phyloP scores from a whole-genome alignment of 2,329 filamentous ascomycete species.

The Lachnellula hyalina region DNA sequence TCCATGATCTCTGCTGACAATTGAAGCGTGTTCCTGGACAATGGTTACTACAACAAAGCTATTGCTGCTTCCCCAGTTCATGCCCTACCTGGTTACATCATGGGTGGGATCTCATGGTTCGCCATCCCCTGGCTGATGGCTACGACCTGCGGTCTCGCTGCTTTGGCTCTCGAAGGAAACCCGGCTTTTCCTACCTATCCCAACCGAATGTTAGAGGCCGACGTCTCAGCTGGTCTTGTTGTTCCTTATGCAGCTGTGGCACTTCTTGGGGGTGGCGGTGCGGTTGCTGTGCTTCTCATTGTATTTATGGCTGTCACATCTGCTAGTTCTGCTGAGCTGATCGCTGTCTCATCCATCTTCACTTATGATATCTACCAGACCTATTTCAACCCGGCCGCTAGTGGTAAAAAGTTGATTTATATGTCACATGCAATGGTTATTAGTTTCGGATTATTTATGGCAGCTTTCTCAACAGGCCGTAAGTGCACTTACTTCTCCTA shows the following conservation, averaged over 20 bases:
- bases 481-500: constrained; percentile 41
- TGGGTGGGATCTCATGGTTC: constrained; percentile 81
- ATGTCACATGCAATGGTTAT: constrained; percentile 72
- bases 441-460: constrained; percentile 72
- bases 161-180: constrained; percentile 71
- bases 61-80: constrained; percentile 83
- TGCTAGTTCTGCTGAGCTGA: constrained; percentile 75
- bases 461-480: constrained; percentile 66
- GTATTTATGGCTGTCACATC: constrained; percentile 90
- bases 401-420: constrained; percentile 70
- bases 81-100: constrained; percentile 80
- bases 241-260: constrained; percentile 82
- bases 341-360: constrained; percentile 81
- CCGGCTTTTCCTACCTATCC: constrained; percentile 68
- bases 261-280: constrained; percentile 75
- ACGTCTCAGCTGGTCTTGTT: constrained; percentile 78
- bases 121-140: constrained; percentile 87
- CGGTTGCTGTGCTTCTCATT: constrained; percentile 70
- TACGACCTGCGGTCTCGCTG: constrained; percentile 81
- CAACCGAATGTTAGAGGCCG: constrained; percentile 63
- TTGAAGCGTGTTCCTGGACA: constrained; percentile 69
- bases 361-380: constrained; percentile 87
- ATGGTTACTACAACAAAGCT: constrained; percentile 89
- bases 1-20: constrained; percentile 39
- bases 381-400: constrained; percentile 74